Percentiles rank a stretch among this genome's conserved stretches.
These are phyloP conservation scores for Paraphaeosphaeria minitans DNA, from an alignment of 2,329 filamentous ascomycete genomes.

Conservation along the genomic window DNA sequence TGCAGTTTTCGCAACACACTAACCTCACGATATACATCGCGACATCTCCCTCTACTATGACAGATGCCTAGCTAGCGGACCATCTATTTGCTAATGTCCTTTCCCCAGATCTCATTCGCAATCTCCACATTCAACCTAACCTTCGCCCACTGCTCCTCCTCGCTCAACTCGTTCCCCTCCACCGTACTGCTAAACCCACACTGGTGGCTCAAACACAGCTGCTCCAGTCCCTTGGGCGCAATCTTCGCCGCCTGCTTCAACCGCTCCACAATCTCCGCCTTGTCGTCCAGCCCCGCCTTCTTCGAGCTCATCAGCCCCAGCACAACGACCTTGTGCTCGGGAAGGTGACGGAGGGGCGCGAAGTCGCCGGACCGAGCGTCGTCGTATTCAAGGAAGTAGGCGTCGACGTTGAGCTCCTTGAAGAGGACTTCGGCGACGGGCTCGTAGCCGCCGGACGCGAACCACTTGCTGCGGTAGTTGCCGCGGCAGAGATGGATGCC, in stretches of 20 bases:
- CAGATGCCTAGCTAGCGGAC: neutral
- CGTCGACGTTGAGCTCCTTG: slow-evolving; percentile 61
- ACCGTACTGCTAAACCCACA: slow-evolving; percentile 63
- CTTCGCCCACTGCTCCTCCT: slow-evolving; percentile 65
- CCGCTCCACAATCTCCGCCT: slow-evolving; percentile 47
- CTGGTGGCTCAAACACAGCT: slow-evolving; percentile 63
- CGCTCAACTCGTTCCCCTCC: slow-evolving; percentile 61
- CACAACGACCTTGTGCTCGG: slow-evolving; percentile 61
- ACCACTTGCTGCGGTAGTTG: slow-evolving; percentile 63
- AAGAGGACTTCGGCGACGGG: slow-evolving; percentile 63
- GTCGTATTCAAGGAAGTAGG: slow-evolving; percentile 66
- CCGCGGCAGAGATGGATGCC: slow-evolving; percentile 64
- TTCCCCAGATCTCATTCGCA: slow-evolving; percentile 62
- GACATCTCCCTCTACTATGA: neutral
- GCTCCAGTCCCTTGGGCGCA: slow-evolving; percentile 59
- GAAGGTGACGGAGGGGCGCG: slow-evolving; percentile 59
- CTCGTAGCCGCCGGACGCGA: slow-evolving; percentile 63
- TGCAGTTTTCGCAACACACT: no score
- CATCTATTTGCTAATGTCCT: slow-evolving; percentile 47
- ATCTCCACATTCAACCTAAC: slow-evolving; percentile 61
- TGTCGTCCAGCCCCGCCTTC: slow-evolving; percentile 62
- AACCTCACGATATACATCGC: no score
- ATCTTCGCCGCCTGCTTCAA: slow-evolving; percentile 48
- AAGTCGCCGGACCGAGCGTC: slow-evolving; percentile 63
- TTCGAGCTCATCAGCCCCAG: slow-evolving; percentile 62